Evolutionary conservation across 768 basidiomycete genomes (phyloP).

Genomic region (Pisolithus sp.): DNA sequence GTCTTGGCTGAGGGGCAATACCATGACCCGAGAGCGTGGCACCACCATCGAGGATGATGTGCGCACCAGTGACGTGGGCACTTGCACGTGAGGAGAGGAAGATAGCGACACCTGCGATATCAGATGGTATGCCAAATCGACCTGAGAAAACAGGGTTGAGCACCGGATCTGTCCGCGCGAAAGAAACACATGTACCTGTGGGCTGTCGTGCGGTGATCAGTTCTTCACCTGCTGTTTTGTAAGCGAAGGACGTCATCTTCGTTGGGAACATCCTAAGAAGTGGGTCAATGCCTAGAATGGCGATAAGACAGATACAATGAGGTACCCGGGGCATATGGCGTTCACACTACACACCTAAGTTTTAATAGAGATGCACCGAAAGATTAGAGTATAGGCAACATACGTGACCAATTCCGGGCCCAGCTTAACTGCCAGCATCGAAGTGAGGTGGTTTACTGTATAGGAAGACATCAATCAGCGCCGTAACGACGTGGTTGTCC

Average conservation of each 20-base stretch:
- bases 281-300: not conserved
- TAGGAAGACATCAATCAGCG: not conserved
- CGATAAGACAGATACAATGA: not conserved
- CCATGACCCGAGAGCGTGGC: constrained; percentile 15
- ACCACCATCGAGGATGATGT: constrained; percentile 70
- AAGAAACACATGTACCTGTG: constrained; percentile 40
- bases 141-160: constrained; percentile 32
- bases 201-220: constrained; percentile 51
- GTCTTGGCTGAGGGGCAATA: constrained; percentile 20
- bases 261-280: constrained; percentile 61
- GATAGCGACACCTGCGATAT: constrained; percentile 65
- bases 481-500: not conserved
- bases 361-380: not conserved
- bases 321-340: constrained; percentile 75
- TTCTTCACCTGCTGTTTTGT: constrained; percentile 50
- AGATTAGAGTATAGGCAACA: constrained; percentile 19
- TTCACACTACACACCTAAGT: constrained; percentile 52
- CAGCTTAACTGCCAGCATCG: constrained; percentile 61
- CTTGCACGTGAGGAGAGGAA: constrained; percentile 68
- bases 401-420: constrained; percentile 58
- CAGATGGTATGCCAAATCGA: constrained; percentile 56
- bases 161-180: not conserved
- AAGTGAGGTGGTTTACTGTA: constrained; percentile 72
- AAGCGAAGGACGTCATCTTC: constrained; percentile 76
- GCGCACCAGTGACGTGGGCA: constrained; percentile 68